Conservation (phyloP, 129 eudicot species). For the Lactuca sativa region DNA sequence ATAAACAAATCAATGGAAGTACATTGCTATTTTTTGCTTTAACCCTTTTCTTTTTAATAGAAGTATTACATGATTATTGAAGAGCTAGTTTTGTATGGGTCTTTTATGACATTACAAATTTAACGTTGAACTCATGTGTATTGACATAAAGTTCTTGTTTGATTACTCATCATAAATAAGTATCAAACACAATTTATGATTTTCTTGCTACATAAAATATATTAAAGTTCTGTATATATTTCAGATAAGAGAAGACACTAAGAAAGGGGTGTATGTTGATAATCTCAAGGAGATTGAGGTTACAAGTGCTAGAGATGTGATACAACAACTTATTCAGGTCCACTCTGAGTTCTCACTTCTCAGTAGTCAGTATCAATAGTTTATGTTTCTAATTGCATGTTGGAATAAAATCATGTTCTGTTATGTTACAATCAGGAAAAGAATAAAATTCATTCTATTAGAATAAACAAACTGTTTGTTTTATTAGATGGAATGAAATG, state of each 20-base stretch:
- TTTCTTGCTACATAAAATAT: neutral
- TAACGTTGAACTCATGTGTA: constrained; percentile 1
- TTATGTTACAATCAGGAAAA: neutral
- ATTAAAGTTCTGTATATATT: constrained; percentile 20
- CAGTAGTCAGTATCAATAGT: neutral
- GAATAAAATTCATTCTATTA: too few relatives aligned
- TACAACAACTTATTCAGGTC: constrained; percentile 96
- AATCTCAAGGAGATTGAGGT: constrained; percentile 88
- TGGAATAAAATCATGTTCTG: neutral
- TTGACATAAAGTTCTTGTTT: constrained; percentile 1
- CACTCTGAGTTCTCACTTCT: constrained; percentile 11
- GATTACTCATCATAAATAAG: neutral
- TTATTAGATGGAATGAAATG: too few relatives aligned
- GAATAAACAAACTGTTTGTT: too few relatives aligned
- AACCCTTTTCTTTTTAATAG: too few relatives aligned
- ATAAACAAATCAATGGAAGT: too few relatives aligned
- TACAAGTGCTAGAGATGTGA: constrained; percentile 86
- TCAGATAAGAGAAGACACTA: constrained; percentile 93
- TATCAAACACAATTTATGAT: too few relatives aligned
- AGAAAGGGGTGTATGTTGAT: constrained; percentile 93
- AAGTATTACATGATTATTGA: neutral
- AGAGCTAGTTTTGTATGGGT: constrained; percentile 4
- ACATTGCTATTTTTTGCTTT: too few relatives aligned
- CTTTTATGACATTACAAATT: constrained; percentile 2
- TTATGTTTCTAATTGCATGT: constrained; percentile 8